Evolutionary conservation across 1,284 basidiomycete genomes (phyloP).

Genomic region (Malassezia arunalokei): DNA sequence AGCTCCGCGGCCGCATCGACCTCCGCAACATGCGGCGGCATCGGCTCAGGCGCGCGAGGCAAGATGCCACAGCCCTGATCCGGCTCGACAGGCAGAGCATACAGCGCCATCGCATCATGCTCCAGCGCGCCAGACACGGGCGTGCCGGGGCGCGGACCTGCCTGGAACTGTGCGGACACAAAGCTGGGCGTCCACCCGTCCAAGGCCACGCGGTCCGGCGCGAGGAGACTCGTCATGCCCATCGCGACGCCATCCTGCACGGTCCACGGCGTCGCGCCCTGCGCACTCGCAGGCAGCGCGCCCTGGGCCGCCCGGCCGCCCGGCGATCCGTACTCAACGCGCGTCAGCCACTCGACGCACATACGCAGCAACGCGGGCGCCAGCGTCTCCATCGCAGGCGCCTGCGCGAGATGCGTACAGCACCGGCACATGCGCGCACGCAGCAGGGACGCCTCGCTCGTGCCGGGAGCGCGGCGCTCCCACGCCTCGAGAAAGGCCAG

Average conservation of each 20-base stretch:
- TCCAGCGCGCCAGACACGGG: constrained; percentile 75
- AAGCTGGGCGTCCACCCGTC: not conserved
- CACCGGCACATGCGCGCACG: constrained; percentile 78
- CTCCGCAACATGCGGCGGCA: constrained; percentile 67
- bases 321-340: constrained; percentile 74
- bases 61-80: constrained; percentile 15
- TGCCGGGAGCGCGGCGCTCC: constrained; percentile 41
- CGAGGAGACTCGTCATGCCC: constrained; percentile 64
- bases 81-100: constrained; percentile 31
- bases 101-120: constrained; percentile 70
- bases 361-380: constrained; percentile 72
- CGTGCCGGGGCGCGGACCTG: constrained; percentile 37
- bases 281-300: constrained; percentile 69
- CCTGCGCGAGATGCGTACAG: constrained; percentile 67
- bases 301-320: too few species aligned
- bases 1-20: constrained; percentile 80
- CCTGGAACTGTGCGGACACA: not conserved
- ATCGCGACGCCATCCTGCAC: constrained; percentile 78
- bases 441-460: constrained; percentile 50
- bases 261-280: constrained; percentile 73
- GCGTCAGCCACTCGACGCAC: constrained; percentile 70
- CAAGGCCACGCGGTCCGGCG: constrained; percentile 10
- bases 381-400: constrained; percentile 64
- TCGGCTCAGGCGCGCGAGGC: constrained; percentile 54
- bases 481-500: constrained; percentile 69